Conservation (phyloP, 306 rosid genomes). For the Vigna angularis region DNA sequence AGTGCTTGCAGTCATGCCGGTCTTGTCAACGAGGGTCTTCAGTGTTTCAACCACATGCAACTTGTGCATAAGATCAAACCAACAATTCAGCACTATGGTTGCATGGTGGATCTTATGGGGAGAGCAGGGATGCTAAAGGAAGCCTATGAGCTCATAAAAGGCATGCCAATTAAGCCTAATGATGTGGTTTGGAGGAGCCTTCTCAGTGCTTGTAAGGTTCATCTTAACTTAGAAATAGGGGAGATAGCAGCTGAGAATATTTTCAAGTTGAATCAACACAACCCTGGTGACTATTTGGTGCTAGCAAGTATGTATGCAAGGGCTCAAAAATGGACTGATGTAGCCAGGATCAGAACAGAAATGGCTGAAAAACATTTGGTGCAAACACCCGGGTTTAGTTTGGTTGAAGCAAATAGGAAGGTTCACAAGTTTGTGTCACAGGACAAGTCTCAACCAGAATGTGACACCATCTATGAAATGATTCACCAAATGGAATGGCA, state of each 20-base stretch:
- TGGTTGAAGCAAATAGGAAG: slow-evolving; percentile 70
- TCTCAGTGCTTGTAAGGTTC: slow-evolving; percentile 80
- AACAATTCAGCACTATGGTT: slow-evolving; percentile 74
- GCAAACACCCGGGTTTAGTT: slow-evolving; percentile 77
- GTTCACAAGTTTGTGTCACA: slow-evolving; percentile 80
- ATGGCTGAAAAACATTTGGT: slow-evolving; percentile 57
- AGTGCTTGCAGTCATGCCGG: slow-evolving; percentile 85
- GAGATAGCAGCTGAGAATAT: slow-evolving; percentile 66
- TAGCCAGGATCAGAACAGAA: slow-evolving; percentile 68
- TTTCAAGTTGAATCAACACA: slow-evolving; percentile 53
- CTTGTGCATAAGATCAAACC: slow-evolving; percentile 67
- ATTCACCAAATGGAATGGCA: slow-evolving; percentile 99
- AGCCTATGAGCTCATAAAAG: slow-evolving; percentile 66
- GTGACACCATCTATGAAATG: slow-evolving; percentile 59
- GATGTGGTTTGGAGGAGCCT: slow-evolving; percentile 84
- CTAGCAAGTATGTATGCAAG: slow-evolving; percentile 76
- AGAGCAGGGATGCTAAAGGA: slow-evolving; percentile 73
- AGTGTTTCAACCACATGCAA: slow-evolving; percentile 64
- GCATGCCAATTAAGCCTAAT: slow-evolving; percentile 68
- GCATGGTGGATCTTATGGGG: slow-evolving; percentile 86
- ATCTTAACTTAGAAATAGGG: slow-evolving; percentile 65
- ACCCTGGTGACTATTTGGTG: slow-evolving; percentile 72
- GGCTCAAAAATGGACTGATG: slow-evolving; percentile 69
- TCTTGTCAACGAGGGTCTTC: slow-evolving; percentile 72
- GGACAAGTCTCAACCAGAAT: slow-evolving; percentile 66